Base-by-base conservation (phyloP, 2,329 filamentous ascomycete species). In the Colletotrichum magnum region DNA sequence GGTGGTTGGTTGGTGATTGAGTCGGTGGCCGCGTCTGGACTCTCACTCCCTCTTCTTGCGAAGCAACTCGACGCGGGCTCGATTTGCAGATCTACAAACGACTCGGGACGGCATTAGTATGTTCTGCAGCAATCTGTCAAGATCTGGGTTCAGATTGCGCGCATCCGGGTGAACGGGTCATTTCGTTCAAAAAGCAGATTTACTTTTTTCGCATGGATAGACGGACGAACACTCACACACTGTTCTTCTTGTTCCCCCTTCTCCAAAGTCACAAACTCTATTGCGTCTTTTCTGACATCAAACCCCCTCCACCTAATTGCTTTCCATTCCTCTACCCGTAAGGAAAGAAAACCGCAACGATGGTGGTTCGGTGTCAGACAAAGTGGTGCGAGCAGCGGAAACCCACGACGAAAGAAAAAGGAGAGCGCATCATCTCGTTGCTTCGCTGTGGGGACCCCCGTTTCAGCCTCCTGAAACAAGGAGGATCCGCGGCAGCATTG, bases 391-490 rank as follows among this genome's bases (percentile, higher is more conserved):
- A 47, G 16, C 21, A 24, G 21, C 21, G 32, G 32, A 54, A 51
- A 52, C 57, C 45, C 50, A 21, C 36, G 43, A 47, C 50, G 32
- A 36, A 36, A 36, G 10, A 36, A 32, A 32, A 9, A 9, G 7
- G 32, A 36, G 32, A 36, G 32, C 7, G 7, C 28, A 7, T 47
- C 41, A 18, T 50, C 36, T 39, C 66, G 45, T 32, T 43, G 43
- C 32, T 45, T 21, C 50, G 45, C 21, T 36, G 66, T 57, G 62
- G 54, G 43, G 28, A 48, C 7, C 9, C 26, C 26, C 56, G 66
- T 69, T 69, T 66, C 66, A 69, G 62, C 51, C 66, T 61, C 66
- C 66, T 69, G 66, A 69, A 69, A 69, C 66, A 60, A 52, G 62
- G 62, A 69, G 62, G 53, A 64, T 54, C 47, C 41, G 39, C 65